Base-by-base conservation (phyloP, 2,329 filamentous ascomycete species). In the Westerdykella aurantiaca region DNA sequence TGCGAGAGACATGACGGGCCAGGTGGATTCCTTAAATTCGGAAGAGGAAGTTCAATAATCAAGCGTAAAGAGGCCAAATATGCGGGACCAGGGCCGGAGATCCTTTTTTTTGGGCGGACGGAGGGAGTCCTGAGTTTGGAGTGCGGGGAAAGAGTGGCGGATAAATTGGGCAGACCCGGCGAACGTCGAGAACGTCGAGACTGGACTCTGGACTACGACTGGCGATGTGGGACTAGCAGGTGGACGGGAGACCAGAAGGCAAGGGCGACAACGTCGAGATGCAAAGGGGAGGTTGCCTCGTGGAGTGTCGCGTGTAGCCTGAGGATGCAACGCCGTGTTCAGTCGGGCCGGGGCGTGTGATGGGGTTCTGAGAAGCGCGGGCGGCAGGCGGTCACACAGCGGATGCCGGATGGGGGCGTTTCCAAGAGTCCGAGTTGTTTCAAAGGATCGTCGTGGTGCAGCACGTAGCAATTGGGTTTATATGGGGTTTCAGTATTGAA, bases 1-100 rank as follows among this genome's bases (percentile, higher is more conserved):
- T 41, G 82, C 77, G 55, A 90, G 71, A 57, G 79, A 81, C 76
- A 75, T 74, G 52, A 51, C 68, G 61, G 25, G 49, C 43, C 42
- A 51, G 33, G 33, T 13, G 7, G 3, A 7, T 35, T 14, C n/a
- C 7, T 54, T 63, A 64, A 58, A 61, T 64, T 44, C 53, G 52
- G 39, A 45, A 49, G 18, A 53, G 49, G 49, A 45, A 57, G 56
- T 59, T 51, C 47, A 51, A 47, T 49, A 51, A 47, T 49, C 53
- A 53, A 29, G 52, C 56, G 51, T 47, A 52, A 47, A 46, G 45
- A 53, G 54, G 55, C 49, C 50, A 53, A 53, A 52, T 48, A 48
- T 43, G 42, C 52, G 55, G 55, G 49, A 25, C 44, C 44, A 57
- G 57, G 60, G 52, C 63, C 60, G 60, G 57, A 49, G 59, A 59